Conservation (phyloP, 2,329 filamentous ascomycete species). For the Pyrenophora graminea region DNA sequence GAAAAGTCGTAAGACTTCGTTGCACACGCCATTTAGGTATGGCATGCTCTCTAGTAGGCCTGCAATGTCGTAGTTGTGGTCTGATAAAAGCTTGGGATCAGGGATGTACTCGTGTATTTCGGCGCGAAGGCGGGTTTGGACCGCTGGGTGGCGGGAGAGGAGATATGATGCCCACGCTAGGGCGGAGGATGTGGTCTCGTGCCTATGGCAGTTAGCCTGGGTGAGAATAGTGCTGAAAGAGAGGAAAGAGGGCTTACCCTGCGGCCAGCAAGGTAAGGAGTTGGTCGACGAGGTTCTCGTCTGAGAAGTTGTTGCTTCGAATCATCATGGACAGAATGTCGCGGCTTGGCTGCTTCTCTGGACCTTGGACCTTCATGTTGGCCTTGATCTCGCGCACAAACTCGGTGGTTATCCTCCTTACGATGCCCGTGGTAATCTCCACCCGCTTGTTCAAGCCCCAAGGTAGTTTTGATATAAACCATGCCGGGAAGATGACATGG, state of each 20-base stretch:
- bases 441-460: constrained; percentile 54
- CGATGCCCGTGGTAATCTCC: constrained; percentile 41
- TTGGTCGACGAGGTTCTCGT: constrained; percentile 59
- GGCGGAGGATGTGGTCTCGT: constrained; percentile 77
- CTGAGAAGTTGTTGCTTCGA: constrained; percentile 57
- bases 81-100: constrained; percentile 30
- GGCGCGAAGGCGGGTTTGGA: constrained; percentile 68
- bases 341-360: constrained; percentile 38
- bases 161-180: constrained; percentile 77
- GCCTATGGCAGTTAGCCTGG: constrained; percentile 42
- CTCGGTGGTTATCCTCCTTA: constrained; percentile 50
- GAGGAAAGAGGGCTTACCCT: constrained; percentile 46
- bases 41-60: constrained; percentile 50
- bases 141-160: constrained; percentile 66
- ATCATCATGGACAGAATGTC: constrained; percentile 57
- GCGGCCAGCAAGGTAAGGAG: constrained; percentile 61
- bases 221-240: neutral
- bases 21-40: constrained; percentile 53
- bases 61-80: constrained; percentile 35
- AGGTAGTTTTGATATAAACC: constrained; percentile 50
- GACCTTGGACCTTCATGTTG: constrained; percentile 39
- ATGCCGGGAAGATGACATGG: constrained; percentile 45
- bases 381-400: constrained; percentile 56
- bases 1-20: constrained; percentile 48
- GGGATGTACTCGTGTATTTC: constrained; percentile 69